Percentiles rank a stretch among this genome's conserved stretches.
These are phyloP conservation scores for Lentinus tigrinus DNA, from an alignment of 768 basidiomycete species.

Conservation along the genomic window DNA sequence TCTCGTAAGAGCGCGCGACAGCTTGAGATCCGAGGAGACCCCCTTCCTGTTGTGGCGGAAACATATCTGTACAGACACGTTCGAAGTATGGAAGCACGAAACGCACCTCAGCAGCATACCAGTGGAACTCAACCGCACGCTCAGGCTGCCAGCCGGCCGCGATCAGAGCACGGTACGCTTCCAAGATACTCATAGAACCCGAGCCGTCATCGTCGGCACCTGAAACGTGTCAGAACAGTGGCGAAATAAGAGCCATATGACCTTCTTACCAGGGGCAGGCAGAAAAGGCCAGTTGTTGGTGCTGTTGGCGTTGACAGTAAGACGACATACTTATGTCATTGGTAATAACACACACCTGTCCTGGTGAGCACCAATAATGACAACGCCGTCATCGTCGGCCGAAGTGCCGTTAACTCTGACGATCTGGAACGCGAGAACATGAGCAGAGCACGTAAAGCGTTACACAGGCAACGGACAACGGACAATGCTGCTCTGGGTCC, in stretches of 20 bases:
- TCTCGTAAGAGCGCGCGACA: slow-evolving; percentile 73
- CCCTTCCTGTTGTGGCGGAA: slow-evolving; percentile 54
- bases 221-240: slow-evolving; percentile 33
- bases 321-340: background rate
- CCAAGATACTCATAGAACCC: slow-evolving; percentile 77
- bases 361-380: slow-evolving; percentile 80
- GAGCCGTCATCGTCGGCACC: slow-evolving; percentile 67
- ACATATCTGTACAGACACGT: background rate
- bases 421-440: slow-evolving; percentile 45
- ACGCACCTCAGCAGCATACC: slow-evolving; percentile 78
- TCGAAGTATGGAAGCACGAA: slow-evolving; percentile 1
- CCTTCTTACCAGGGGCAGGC: slow-evolving; percentile 63
- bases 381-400: slow-evolving; percentile 53
- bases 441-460: slow-evolving; percentile 1
- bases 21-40: slow-evolving; percentile 90
- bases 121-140: slow-evolving; percentile 74
- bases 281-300: slow-evolving; percentile 79
- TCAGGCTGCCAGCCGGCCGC: slow-evolving; percentile 66
- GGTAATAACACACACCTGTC: slow-evolving; percentile 54
- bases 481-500: slow-evolving; percentile 84
- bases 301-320: slow-evolving; percentile 33
- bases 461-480: slow-evolving; percentile 26
- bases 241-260: slow-evolving; percentile 14
- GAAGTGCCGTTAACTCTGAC: slow-evolving; percentile 75
- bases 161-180: slow-evolving; percentile 71